Percentiles rank a stretch among this genome's conserved stretches.
These are phyloP conservation scores for Phoma herbarum DNA, from an alignment of 2,329 filamentous ascomycete genomes.

Conservation along the genomic window DNA sequence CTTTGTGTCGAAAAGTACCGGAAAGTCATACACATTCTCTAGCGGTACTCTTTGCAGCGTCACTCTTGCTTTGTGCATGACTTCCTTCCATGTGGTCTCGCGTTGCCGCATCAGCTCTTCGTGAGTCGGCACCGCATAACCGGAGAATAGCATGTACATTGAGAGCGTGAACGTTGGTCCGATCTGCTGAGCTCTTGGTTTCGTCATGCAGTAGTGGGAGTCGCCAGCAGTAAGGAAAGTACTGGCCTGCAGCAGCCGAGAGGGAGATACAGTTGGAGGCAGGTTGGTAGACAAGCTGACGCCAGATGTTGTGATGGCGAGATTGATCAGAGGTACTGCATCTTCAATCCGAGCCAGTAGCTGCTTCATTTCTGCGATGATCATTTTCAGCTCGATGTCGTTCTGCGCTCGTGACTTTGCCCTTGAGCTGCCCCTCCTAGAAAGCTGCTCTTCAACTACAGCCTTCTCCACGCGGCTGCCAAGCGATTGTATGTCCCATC, in stretches of 20 bases:
- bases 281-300: constrained; percentile 83
- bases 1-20: constrained; percentile 33
- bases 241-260: constrained; percentile 88
- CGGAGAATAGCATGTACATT: constrained; percentile 92
- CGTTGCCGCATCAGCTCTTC: constrained; percentile 68
- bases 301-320: constrained; percentile 93
- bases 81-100: constrained; percentile 90
- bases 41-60: constrained; percentile 78
- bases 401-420: constrained; percentile 64
- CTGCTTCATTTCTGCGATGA: constrained; percentile 77
- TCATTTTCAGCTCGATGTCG: constrained; percentile 70
- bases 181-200: constrained; percentile 75
- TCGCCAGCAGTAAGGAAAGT: constrained; percentile 89
- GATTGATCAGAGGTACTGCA: constrained; percentile 87
- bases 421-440: constrained; percentile 55
- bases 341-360: constrained; percentile 85
- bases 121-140: constrained; percentile 70
- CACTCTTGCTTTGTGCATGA: constrained; percentile 89
- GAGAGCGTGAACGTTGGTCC: constrained; percentile 87
- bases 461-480: constrained; percentile 77
- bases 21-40: constrained; percentile 60
- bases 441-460: constrained; percentile 68
- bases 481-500: constrained; percentile 82
- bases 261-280: constrained; percentile 85
- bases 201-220: constrained; percentile 75